phyloP scores from a whole-genome alignment of 768 basidiomycete genomes.

The Leccinellum albellum region DNA sequence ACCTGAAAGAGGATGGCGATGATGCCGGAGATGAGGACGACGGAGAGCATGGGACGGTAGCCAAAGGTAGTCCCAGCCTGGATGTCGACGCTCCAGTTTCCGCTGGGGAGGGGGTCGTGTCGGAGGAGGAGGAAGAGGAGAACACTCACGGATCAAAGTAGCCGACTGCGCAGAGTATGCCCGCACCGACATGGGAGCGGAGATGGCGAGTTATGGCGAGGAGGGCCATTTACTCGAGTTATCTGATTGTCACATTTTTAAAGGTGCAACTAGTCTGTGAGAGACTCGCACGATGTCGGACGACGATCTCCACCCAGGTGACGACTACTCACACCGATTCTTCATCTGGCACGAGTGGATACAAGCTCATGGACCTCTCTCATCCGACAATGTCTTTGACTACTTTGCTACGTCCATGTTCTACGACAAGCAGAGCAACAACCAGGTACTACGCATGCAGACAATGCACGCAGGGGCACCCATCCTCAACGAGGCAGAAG shows the following conservation, averaged over 20 bases:
- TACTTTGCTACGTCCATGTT: conserved; percentile 91
- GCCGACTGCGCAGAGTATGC: conserved; percentile 37
- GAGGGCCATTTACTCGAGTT: background rate
- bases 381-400: conserved; percentile 76
- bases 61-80: conserved; percentile 42
- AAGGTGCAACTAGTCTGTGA: background rate
- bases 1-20: conserved; percentile 43
- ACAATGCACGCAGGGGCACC: conserved; percentile 81
- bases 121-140: background rate
- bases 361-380: conserved; percentile 77
- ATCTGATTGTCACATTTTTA: background rate
- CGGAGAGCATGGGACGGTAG: conserved; percentile 42
- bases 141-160: conserved; percentile 33
- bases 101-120: conserved; percentile 11
- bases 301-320: conserved; percentile 69
- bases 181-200: conserved; percentile 36
- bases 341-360: conserved; percentile 94
- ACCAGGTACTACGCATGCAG: conserved; percentile 91
- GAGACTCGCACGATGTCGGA: conserved; percentile 38
- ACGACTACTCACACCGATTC: conserved; percentile 78
- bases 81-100: conserved; percentile 45
- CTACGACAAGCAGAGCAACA: conserved; percentile 92
- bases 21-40: conserved; percentile 43
- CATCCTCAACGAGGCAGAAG: conserved; percentile 76
- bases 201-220: conserved; percentile 27